Conservation (phyloP, 169 alveolate genomes). For the Plasmodium gonderi region DNA sequence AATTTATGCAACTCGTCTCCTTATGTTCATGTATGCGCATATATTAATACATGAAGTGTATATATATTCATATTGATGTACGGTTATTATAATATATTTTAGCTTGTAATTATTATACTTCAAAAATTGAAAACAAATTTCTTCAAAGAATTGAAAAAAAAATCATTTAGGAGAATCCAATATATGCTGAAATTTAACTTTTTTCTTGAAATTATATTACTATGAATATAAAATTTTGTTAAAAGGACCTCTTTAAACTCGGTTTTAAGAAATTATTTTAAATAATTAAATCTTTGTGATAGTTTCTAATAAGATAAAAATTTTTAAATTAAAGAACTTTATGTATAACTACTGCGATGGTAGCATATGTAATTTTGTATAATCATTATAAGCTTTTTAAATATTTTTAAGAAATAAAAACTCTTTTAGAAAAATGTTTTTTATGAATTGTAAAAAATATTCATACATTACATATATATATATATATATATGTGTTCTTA, state of each 20-base stretch:
- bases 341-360: too few relatives aligned
- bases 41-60: not conserved
- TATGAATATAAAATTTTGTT: too few relatives aligned
- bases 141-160: not conserved
- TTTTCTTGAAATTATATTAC: too few relatives aligned
- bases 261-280: too few relatives aligned
- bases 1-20: not conserved
- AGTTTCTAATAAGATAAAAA: not conserved
- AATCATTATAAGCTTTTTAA: not conserved
- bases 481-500: not conserved
- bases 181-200: too few relatives aligned
- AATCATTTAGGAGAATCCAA: not conserved
- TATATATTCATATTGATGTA: not conserved
- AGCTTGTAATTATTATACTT: too few relatives aligned
- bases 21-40: not conserved
- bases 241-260: too few relatives aligned
- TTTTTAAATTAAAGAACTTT: not conserved
- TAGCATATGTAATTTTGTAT: not conserved
- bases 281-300: not conserved
- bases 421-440: not conserved
- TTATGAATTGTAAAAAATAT: not conserved
- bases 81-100: not conserved
- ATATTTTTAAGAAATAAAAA: not conserved
- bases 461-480: not conserved
- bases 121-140: not conserved